Evolutionary conservation across 352 stramenopile genomes (phyloP), one percentile per base, ranked within the genome.

Genomic region (Globisporangium orthogonon): DNA sequence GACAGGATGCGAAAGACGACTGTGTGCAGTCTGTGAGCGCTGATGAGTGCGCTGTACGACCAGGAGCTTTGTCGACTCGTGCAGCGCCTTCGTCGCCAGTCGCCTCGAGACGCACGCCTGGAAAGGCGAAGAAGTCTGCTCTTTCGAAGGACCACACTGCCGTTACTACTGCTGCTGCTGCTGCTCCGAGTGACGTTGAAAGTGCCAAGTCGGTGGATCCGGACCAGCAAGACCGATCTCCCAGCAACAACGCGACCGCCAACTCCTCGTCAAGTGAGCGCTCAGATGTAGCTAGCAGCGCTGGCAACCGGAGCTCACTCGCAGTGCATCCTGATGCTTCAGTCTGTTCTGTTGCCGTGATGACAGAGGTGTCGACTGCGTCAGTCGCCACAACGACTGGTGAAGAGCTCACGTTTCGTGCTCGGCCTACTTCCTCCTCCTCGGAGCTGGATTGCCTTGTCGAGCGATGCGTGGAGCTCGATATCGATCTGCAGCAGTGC

Each of bases 301-400:
- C 47, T 48, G 43, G 13, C 11, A n/a, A 11, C 4, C 33, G 14
- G 28, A 23, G 41, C 39, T 4, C 55, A 14, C 31, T 50, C 47
- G 37, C 35, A 40, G 37, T 13, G 37, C 37, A 11, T 41, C 37
- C 37, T 15, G 37, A 17, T 13, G 10, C 37, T 15, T 44, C 44
- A 40, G 40, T 60, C 47, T 52, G 17, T 11, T 45, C 17, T 48
- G 48, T 54, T 28, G 48, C 35, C 30, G 29, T 45, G 17, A 46
- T 53, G 50, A 30, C 49, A 2, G 46, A 55, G 18, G 37, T 41
- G 7, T 9, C 46, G 33, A 63, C 60, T 28, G 49, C 43, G 15
- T 69, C 65, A n/a, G 43, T 74, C 50, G 62, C 49, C 7, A 79
- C 52, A 10, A 30, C 57, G n/a, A 76, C 68, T n/a, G 59, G 76